Evolutionary conservation across 1,139 yeast genomes (phyloP).

Genomic region (Debaryomycetaceae sp.): DNA sequence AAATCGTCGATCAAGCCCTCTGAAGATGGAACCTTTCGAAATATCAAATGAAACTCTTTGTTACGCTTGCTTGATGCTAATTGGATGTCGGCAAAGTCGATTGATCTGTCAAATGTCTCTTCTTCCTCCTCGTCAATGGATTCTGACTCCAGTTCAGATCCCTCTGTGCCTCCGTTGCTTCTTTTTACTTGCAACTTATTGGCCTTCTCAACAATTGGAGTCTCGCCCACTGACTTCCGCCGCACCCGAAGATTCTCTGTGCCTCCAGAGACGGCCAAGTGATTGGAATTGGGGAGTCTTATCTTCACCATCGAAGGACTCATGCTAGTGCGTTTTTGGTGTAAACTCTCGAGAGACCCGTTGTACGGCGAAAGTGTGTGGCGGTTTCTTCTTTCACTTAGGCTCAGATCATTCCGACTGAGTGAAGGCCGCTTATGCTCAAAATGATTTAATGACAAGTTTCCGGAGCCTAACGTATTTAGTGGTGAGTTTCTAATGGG

Average conservation of each 20-base stretch:
- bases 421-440: conserved; percentile 19
- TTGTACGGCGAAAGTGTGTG: conserved; percentile 11
- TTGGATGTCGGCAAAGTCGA: conserved; percentile 22
- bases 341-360: conserved; percentile 17
- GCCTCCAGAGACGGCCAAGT: conserved; percentile 13
- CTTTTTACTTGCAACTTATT: conserved; percentile 6
- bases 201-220: conserved; percentile 1
- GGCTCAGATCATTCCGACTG: background rate
- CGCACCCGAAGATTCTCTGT: conserved; percentile 17
- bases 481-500: conserved; percentile 57
- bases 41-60: conserved; percentile 58
- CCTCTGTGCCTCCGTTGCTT: conserved; percentile 7
- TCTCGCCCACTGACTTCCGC: conserved; percentile 14
- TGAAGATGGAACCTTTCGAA: conserved; percentile 49
- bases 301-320: conserved; percentile 15
- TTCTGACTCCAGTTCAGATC: background rate
- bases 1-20: conserved; percentile 63
- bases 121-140: conserved; percentile 12
- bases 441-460: conserved; percentile 57
- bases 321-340: conserved; percentile 15
- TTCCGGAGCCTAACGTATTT: conserved; percentile 70
- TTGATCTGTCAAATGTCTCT: conserved; percentile 11
- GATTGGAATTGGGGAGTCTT: conserved; percentile 12
- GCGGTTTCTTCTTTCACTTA: background rate
- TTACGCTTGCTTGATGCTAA: conserved; percentile 47